phyloP scores from a whole-genome alignment of 345 rosid genomes.

The Sonneratia caseolaris region DNA sequence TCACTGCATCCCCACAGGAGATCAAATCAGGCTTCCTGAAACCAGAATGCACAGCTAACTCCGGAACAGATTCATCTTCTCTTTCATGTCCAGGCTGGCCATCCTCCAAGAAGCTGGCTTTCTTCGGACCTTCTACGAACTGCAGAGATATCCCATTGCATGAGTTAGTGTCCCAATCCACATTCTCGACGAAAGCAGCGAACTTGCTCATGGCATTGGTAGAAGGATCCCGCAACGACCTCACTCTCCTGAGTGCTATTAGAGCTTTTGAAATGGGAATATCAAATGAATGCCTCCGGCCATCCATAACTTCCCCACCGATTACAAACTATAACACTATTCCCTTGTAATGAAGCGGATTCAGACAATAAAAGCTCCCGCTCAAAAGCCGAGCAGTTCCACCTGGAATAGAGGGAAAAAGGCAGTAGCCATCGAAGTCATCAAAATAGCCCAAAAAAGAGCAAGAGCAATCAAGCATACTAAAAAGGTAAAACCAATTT shows the following conservation, averaged over 20 bases:
- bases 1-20: slow-evolving; percentile 12
- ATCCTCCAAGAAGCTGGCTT: slow-evolving; percentile 22
- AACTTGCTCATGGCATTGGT: slow-evolving; percentile 92
- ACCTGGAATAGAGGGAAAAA: slow-evolving; percentile 20
- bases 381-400: slow-evolving; percentile 8
- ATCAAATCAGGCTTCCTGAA: slow-evolving; percentile 19
- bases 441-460: slow-evolving; percentile 1
- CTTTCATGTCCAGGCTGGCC: slow-evolving; percentile 17
- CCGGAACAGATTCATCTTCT: slow-evolving; percentile 23
- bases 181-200: slow-evolving; percentile 69
- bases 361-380: neutral
- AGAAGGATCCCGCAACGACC: slow-evolving; percentile 89
- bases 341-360: neutral
- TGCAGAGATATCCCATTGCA: slow-evolving; percentile 58
- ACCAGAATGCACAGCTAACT: slow-evolving; percentile 14
- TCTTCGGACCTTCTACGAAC: slow-evolving; percentile 21
- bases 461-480: neutral
- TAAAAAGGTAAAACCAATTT: slow-evolving; percentile 1
- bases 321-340: neutral
- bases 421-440: slow-evolving; percentile 9
- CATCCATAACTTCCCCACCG: slow-evolving; percentile 37
- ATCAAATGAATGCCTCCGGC: slow-evolving; percentile 82
- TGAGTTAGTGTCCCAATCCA: slow-evolving; percentile 79
- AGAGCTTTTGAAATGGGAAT: slow-evolving; percentile 84
- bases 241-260: slow-evolving; percentile 80